These are phyloP conservation scores for Metarhizium sp. DNA, from an alignment of 2,329 filamentous ascomycete species.

Conservation along the genomic window DNA sequence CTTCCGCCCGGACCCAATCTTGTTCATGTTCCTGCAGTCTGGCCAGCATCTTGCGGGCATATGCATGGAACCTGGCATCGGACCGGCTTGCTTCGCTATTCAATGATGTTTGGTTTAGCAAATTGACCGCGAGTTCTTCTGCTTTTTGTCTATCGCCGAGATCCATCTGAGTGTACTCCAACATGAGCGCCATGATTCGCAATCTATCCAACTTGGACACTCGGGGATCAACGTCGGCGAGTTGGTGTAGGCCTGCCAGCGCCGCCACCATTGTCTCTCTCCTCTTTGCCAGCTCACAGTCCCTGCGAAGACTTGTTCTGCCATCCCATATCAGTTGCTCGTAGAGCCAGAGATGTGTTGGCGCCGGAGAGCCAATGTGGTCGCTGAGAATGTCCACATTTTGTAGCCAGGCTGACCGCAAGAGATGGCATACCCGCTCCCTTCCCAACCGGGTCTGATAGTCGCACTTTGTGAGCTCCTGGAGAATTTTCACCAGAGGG, in stretches of 20 bases:
- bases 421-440: constrained; percentile 20
- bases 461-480: constrained; percentile 21
- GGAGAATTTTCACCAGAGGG: constrained; percentile 23
- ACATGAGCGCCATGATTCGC: constrained; percentile 22
- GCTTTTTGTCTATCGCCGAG: constrained; percentile 21
- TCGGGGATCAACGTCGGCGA: constrained; percentile 5
- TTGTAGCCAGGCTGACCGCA: constrained; percentile 27
- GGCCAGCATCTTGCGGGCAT: constrained; percentile 28
- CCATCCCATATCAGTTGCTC: constrained; percentile 30
- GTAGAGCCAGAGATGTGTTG: constrained; percentile 26
- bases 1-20: constrained; percentile 22
- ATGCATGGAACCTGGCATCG: constrained; percentile 26
- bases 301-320: constrained; percentile 22
- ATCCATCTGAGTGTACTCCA: constrained; percentile 30
- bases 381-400: constrained; percentile 24
- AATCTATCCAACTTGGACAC: constrained; percentile 15
- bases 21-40: constrained; percentile 22
- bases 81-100: constrained; percentile 13
- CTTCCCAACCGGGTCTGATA: constrained; percentile 21
- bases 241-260: constrained; percentile 15
- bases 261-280: constrained; percentile 21
- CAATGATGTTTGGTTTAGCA: constrained; percentile 19
- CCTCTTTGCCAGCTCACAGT: constrained; percentile 19
- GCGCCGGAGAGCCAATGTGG: constrained; percentile 18
- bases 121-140: constrained; percentile 18